Evolutionary conservation across 768 basidiomycete genomes (phyloP).

Genomic region (Xerocomus brunneocitrinus): DNA sequence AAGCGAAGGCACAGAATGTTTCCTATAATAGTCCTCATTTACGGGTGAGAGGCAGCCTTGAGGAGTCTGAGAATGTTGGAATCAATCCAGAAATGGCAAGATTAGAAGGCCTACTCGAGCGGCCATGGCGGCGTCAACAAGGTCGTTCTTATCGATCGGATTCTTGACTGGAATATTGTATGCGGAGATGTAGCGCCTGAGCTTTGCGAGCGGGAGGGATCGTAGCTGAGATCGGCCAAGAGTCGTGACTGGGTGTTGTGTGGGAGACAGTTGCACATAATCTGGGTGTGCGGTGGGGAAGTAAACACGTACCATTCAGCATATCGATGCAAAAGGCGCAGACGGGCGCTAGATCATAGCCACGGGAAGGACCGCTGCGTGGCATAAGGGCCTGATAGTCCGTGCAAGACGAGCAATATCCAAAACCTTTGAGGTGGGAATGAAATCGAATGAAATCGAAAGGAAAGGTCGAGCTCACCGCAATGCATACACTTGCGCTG

Average conservation of each 20-base stretch:
- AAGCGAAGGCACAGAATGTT: slow-evolving; percentile 23
- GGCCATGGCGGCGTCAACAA: slow-evolving; percentile 59
- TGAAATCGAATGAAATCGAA: background rate
- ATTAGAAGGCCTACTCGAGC: slow-evolving; percentile 41
- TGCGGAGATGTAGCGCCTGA: slow-evolving; percentile 65
- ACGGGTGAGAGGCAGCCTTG: slow-evolving; percentile 58
- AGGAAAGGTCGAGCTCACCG: slow-evolving; percentile 40
- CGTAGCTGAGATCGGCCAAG: slow-evolving; percentile 55
- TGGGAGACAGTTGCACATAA: background rate
- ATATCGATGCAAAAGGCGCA: slow-evolving; percentile 73
- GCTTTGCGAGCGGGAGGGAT: slow-evolving; percentile 49
- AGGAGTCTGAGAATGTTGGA: slow-evolving; percentile 35
- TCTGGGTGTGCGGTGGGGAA: background rate
- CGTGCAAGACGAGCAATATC: slow-evolving; percentile 67
- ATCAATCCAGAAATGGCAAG: background rate
- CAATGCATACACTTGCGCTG: slow-evolving; percentile 71
- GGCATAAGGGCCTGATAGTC: slow-evolving; percentile 80
- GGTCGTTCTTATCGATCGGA: slow-evolving; percentile 73
- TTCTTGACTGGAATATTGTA: slow-evolving; percentile 62
- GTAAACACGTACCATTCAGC: slow-evolving; percentile 48
- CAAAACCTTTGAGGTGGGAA: slow-evolving; percentile 46
- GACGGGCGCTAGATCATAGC: slow-evolving; percentile 63
- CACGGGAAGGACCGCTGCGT: slow-evolving; percentile 43
- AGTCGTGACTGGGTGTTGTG: slow-evolving; percentile 54
- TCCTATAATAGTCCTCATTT: slow-evolving; percentile 51